Conservation (phyloP, 495 filamentous ascomycete species). For the Tuber magnatum region DNA sequence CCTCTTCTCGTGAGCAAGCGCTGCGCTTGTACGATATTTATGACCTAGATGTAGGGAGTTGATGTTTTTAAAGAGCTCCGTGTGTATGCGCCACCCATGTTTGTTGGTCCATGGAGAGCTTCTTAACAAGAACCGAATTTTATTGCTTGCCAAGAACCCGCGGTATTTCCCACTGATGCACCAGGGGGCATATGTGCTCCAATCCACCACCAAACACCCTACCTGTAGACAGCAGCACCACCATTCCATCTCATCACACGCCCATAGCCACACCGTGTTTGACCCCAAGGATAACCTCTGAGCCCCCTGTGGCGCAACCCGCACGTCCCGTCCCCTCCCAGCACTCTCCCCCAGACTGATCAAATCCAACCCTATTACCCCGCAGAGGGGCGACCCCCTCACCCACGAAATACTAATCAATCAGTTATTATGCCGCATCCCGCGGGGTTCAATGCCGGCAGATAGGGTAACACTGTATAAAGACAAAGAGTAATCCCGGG, state of each 20-base stretch:
- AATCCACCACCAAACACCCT: too few relatives aligned
- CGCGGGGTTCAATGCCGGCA: not conserved
- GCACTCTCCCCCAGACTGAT: not conserved
- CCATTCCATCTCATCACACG: not conserved
- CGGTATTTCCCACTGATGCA: too few relatives aligned
- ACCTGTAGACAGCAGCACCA: not conserved
- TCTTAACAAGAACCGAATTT: not conserved
- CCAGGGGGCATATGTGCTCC: too few relatives aligned
- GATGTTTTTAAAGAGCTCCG: not conserved
- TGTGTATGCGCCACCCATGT: not conserved
- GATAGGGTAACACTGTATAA: not conserved
- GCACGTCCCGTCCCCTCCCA: not conserved
- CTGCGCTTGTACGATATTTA: not conserved
- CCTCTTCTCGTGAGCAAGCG: not conserved
- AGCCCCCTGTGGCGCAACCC: too few relatives aligned
- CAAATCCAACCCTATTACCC: not conserved
- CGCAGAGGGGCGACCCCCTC: not conserved
- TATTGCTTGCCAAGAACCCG: not conserved
- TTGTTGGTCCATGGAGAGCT: not conserved
- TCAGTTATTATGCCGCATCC: not conserved
- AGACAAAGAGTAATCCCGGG: not conserved
- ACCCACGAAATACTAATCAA: not conserved
- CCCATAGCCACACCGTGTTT: not conserved
- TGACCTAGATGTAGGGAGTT: not conserved
- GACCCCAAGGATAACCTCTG: not conserved